A percentile compares a stretch with the other conserved stretches of the same genome.
Conservation (phyloP, 352 stramenopile genomes). For the Phytophthora fragariae region DNA sequence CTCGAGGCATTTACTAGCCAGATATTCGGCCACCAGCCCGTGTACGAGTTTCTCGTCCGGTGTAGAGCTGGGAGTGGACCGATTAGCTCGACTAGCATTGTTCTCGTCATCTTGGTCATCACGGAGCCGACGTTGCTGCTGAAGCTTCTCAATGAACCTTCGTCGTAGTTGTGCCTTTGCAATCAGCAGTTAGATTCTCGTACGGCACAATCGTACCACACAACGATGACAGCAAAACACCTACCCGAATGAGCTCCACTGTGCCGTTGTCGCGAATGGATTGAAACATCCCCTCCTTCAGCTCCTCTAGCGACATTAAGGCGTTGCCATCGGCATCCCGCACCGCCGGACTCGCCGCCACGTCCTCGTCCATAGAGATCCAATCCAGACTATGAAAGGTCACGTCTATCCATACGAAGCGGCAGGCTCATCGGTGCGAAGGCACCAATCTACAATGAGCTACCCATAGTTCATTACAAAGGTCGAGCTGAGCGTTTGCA, state of each 20-base stretch:
- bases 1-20: conserved; percentile 55
- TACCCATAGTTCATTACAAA: not conserved
- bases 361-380: conserved; percentile 30
- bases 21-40: conserved; percentile 67
- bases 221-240: not conserved
- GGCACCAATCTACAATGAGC: not conserved
- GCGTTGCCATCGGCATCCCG: conserved; percentile 26
- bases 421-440: not conserved
- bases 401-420: not conserved
- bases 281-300: conserved; percentile 79
- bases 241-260: conserved; percentile 67
- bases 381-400: conserved; percentile 34
- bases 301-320: conserved; percentile 67
- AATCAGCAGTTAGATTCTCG: not conserved
- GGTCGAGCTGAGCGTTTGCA: not conserved
- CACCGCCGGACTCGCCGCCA: not conserved
- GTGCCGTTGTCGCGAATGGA: conserved; percentile 70
- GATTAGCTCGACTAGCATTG: conserved; percentile 6
- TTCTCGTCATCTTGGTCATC: conserved; percentile 21
- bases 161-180: conserved; percentile 71
- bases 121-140: conserved; percentile 37
- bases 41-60: conserved; percentile 66
- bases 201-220: no score
- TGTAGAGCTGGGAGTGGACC: conserved; percentile 20
- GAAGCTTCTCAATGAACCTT: conserved; percentile 76